Base-by-base conservation (phyloP, 2,329 filamentous ascomycete species). In the Claviceps purpurea region DNA sequence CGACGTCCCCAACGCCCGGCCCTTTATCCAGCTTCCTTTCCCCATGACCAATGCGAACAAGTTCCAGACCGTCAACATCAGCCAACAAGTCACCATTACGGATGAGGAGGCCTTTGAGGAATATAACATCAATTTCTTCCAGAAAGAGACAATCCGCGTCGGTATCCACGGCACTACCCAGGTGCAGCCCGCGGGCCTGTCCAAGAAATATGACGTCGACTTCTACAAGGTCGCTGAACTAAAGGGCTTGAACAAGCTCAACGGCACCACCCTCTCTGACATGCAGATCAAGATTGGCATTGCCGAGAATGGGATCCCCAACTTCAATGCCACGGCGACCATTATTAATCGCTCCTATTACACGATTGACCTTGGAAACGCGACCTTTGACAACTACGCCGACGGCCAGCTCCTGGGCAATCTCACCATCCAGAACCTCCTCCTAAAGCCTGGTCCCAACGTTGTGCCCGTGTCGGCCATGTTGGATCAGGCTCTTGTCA, bases 281-380 rank as follows among this genome's bases (percentile, higher is more conserved):
- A 55, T 52, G 53, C 48, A 52, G n/a, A 51, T 55, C 39, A 55
- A 49, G 50, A 42, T 55, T 30, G 53, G 53, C 37, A 13, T 34
- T 30, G 43, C 53, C n/a, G 20, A 40, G 26, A n/a, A 42, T 24
- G 48, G 48, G 26, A 45, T 52, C 24, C 72, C 75, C 61, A 87
- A 85, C 68, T 82, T 87, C 67, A 67, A 73, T 50, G 82, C 75
- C 58, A 75, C 69, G 14, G 74, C 76, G 53, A 69, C 70, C 52
- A 81, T 87, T 49, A 81, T 79, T 57, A 87, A 87, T 64, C 74
- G 72, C 6, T 84, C 82, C 1, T 66, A 78, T 50, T 73, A 84
- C 61, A 79, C 74, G n/a, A 72, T 87, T 50, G 75, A 83, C 38
- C 76, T 87, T 59, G 84, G 84, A 59, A 83, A 85, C 59, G 70